A percentile compares a stretch with the other conserved stretches of the same genome.
phyloP scores from a whole-genome alignment of 108 stramenopile genomes.

The Nitzschia sp. region DNA sequence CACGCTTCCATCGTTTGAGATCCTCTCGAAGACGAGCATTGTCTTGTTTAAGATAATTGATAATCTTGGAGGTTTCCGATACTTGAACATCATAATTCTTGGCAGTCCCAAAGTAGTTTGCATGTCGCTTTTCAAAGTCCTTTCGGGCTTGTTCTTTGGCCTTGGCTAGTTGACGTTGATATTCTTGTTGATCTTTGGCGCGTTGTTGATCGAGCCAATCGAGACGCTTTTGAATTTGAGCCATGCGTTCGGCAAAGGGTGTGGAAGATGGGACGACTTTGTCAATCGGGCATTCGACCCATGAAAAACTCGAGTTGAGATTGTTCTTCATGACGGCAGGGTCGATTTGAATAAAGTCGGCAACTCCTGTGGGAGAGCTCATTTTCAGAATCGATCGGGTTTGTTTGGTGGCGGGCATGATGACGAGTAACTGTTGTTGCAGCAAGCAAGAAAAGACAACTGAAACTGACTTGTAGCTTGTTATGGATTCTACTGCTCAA shows the following conservation, averaged over 20 bases:
- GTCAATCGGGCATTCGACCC: constrained; percentile 20
- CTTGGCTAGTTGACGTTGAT: not conserved
- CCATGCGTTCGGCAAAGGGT: not conserved
- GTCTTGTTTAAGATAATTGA: constrained; percentile 17
- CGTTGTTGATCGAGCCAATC: constrained; percentile 17
- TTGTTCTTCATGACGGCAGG: not conserved
- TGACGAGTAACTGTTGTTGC: too few relatives aligned
- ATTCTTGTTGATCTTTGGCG: constrained; percentile 16
- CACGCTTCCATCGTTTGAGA: not conserved
- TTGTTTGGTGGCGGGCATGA: too few relatives aligned
- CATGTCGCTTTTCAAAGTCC: constrained; percentile 7
- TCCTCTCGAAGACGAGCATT: constrained; percentile 26
- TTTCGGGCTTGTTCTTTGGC: constrained; percentile 3
- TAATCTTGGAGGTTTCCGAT: constrained; percentile 16
- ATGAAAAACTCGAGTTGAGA: constrained; percentile 5
- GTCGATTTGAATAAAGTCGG: constrained; percentile 23
- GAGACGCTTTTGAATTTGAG: not conserved
- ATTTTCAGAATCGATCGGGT: constrained; percentile 1
- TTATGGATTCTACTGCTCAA: too few relatives aligned
- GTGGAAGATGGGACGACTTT: not conserved
- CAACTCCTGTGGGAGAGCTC: constrained; percentile 20
- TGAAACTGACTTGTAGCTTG: too few relatives aligned
- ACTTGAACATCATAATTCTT: constrained; percentile 12
- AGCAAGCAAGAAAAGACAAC: too few relatives aligned
- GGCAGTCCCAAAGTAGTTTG: not conserved